phyloP scores from a whole-genome alignment of 2,329 filamentous ascomycete species.

The Tolypocladium cylindrosporum region DNA sequence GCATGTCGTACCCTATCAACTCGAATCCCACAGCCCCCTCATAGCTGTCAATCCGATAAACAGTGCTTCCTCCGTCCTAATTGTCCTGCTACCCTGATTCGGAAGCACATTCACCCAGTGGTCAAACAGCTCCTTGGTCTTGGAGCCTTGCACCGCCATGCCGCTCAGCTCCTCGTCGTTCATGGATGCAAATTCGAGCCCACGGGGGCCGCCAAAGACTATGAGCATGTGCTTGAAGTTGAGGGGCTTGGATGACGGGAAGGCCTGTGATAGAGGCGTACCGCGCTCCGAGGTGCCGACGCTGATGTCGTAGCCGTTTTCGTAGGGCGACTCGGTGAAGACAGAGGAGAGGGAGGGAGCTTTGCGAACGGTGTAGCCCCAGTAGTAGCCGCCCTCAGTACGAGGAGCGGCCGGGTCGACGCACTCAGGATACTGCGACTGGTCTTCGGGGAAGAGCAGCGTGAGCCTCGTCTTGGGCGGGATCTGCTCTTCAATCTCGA shows the following conservation, averaged over 20 bases:
- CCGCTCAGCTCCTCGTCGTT: slow-evolving; percentile 44
- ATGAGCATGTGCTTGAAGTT: slow-evolving; percentile 63
- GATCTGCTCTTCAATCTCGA: slow-evolving; percentile 49
- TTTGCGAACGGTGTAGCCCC: slow-evolving; percentile 67
- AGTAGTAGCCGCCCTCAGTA: slow-evolving; percentile 73
- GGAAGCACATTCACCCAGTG: slow-evolving; percentile 76
- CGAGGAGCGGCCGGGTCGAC: slow-evolving; percentile 61
- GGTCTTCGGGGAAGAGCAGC: slow-evolving; percentile 44
- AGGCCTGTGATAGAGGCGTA: slow-evolving; percentile 34
- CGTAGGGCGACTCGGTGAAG: slow-evolving; percentile 66
- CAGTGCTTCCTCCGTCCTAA: slow-evolving; percentile 75
- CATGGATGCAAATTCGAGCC: slow-evolving; percentile 65
- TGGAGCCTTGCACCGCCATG: slow-evolving; percentile 53
- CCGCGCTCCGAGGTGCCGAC: slow-evolving; percentile 79
- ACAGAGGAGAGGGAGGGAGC: slow-evolving; percentile 58
- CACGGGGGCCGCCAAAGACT: slow-evolving; percentile 72
- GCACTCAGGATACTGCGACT: slow-evolving; percentile 38
- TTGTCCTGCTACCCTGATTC: slow-evolving; percentile 70
- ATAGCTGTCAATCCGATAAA: slow-evolving; percentile 66
- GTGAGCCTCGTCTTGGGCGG: slow-evolving; percentile 66
- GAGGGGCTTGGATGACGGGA: slow-evolving; percentile 24
- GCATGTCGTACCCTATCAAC: slow-evolving; percentile 1
- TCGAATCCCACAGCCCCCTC: slow-evolving; percentile 42
- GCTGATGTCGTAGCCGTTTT: slow-evolving; percentile 71
- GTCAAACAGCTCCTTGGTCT: slow-evolving; percentile 66